These are phyloP conservation scores for Lachnellula occidentalis DNA, from an alignment of 2,329 filamentous ascomycete genomes.

Conservation along the genomic window DNA sequence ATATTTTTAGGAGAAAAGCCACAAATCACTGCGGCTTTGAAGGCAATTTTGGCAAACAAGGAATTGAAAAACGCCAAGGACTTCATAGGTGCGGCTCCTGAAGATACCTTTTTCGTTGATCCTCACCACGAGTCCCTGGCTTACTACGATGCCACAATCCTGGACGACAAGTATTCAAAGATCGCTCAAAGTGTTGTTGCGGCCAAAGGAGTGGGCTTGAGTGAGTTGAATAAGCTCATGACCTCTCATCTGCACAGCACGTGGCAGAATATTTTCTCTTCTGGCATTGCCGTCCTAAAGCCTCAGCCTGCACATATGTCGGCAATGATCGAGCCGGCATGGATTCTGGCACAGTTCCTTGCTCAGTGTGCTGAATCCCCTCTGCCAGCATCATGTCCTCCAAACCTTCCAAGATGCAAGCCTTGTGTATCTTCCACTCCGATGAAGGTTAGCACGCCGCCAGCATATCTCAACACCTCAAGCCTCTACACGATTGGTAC, in stretches of 20 bases:
- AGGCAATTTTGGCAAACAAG: constrained; percentile 51
- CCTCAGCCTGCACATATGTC: constrained; percentile 72
- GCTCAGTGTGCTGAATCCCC: constrained; percentile 70
- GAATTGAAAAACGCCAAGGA: constrained; percentile 52
- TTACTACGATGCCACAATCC: constrained; percentile 62
- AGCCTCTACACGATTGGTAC: constrained; percentile 75
- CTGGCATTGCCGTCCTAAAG: constrained; percentile 76
- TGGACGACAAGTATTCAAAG: constrained; percentile 61
- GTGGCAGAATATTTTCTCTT: constrained; percentile 74
- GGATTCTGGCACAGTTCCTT: constrained; percentile 69
- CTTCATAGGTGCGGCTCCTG: constrained; percentile 56
- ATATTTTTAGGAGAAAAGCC: constrained; percentile 67
- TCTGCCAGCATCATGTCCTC: constrained; percentile 73
- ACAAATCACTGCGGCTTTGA: constrained; percentile 58
- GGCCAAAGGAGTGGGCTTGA: constrained; percentile 55
- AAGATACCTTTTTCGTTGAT: constrained; percentile 61
- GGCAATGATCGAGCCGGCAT: constrained; percentile 62
- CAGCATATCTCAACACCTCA: constrained; percentile 65
- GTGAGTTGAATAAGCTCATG: constrained; percentile 66
- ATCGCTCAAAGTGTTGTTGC: constrained; percentile 58
- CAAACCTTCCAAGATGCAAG: constrained; percentile 68
- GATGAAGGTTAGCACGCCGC: constrained; percentile 61
- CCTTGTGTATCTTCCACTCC: constrained; percentile 63
- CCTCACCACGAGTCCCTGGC: constrained; percentile 63
- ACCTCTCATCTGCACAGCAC: constrained; percentile 78